A percentile compares a stretch with the other conserved stretches of the same genome.
phyloP scores from a whole-genome alignment of 129 eudicot genomes.

The sunflower (Helianthus annuus) region HanXRQr2.0-SUNRISE NC_035434.2:147349513-147350012 shows the following conservation, averaged over 20 bases:
- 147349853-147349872: conserved; percentile 73
- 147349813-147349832: conserved; percentile 1
- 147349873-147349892: conserved; percentile 49
- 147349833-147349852: conserved; percentile 44
- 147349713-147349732: conserved; percentile 17
- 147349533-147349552: conserved; percentile 4
- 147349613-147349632: conserved; percentile 79
- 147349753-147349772: background rate
- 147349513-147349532: conserved; percentile 49
- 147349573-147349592: background rate
- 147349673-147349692: conserved; percentile 55
- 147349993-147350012: conserved; percentile 36
- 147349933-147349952: conserved; percentile 59
- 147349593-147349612: background rate
- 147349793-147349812: background rate
- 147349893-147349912: conserved; percentile 54
- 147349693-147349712: conserved; percentile 48
- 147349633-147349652: conserved; percentile 67
- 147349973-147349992: conserved; percentile 71
- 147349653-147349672: conserved; percentile 62
- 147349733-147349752: background rate
- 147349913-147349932: conserved; percentile 48
- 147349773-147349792: background rate
- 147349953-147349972: conserved; percentile 63
- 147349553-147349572: background rate